phyloP scores from a whole-genome alignment of 805 yeast species.

The Kluyveromyces nonfermentans region DNA sequence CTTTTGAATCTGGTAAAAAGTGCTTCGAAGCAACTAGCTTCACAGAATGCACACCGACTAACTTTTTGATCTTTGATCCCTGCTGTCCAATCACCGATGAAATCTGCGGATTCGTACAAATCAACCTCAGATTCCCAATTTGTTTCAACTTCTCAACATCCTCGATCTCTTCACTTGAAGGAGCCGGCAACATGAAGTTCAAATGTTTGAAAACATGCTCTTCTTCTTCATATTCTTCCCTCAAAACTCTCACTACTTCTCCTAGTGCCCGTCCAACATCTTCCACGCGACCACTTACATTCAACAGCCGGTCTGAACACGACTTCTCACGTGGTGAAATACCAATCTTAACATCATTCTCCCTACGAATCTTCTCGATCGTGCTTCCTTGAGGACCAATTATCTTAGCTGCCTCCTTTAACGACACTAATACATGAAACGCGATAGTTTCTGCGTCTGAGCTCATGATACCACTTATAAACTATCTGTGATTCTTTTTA shows the following conservation, averaged over 20 bases:
- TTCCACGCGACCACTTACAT: slow-evolving; percentile 65
- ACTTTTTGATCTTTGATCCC: slow-evolving; percentile 70
- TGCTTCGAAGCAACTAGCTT: slow-evolving; percentile 85
- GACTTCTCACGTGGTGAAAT: slow-evolving; percentile 74
- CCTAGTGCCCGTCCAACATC: slow-evolving; percentile 62
- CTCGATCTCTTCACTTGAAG: slow-evolving; percentile 21
- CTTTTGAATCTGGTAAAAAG: slow-evolving; percentile 70
- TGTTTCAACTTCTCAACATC: slow-evolving; percentile 18
- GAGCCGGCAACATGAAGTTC: slow-evolving; percentile 26
- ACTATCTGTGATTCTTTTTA: no score
- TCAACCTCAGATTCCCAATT: slow-evolving; percentile 43
- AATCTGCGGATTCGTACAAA: slow-evolving; percentile 77
- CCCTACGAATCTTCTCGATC: slow-evolving; percentile 65
- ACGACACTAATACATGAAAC: slow-evolving; percentile 52
- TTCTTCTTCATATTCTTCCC: slow-evolving; percentile 36
- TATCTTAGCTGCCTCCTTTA: slow-evolving; percentile 83
- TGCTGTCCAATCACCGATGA: slow-evolving; percentile 83
- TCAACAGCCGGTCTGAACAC: slow-evolving; percentile 72
- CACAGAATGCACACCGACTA: slow-evolving; percentile 49
- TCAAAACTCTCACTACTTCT: slow-evolving; percentile 47
- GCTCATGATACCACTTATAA: background rate
- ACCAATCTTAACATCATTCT: slow-evolving; percentile 75
- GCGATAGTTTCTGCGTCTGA: slow-evolving; percentile 8
- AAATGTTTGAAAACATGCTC: slow-evolving; percentile 39
- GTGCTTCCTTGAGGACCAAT: slow-evolving; percentile 80